Evolutionary conservation across 129 eudicot genomes (phyloP).

Genomic region (Ambrosia trifida): DNA sequence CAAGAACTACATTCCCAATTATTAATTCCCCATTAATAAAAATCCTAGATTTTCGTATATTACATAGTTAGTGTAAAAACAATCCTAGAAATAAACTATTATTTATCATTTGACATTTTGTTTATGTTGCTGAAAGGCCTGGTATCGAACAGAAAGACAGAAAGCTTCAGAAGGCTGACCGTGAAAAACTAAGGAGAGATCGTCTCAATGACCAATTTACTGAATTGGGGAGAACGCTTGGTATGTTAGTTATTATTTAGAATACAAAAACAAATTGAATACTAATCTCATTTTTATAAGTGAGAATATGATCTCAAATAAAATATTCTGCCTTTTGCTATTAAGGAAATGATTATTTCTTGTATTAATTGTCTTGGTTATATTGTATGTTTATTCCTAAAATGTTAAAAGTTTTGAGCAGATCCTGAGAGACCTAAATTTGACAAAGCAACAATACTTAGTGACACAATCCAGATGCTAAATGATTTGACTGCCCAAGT

Average conservation of each 20-base stretch:
- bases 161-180: conserved; percentile 93
- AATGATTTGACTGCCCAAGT: conserved; percentile 85
- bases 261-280: not conserved
- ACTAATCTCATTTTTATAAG: conserved; percentile 5
- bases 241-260: conserved; percentile 38
- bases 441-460: conserved; percentile 90
- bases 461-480: conserved; percentile 81
- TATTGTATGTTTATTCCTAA: conserved; percentile 18
- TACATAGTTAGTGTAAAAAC: not conserved
- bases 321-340: not conserved
- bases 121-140: conserved; percentile 42
- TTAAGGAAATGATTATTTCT: not conserved
- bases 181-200: conserved; percentile 87
- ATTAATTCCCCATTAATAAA: not conserved
- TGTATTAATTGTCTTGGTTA: conserved; percentile 9
- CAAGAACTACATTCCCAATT: not conserved
- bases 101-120: conserved; percentile 10
- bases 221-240: conserved; percentile 83
- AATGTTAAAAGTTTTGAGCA: conserved; percentile 36
- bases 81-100: not conserved
- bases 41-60: not conserved
- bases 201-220: conserved; percentile 87
- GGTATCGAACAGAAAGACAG: conserved; percentile 70
- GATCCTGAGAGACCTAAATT: conserved; percentile 95
- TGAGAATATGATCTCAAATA: conserved; percentile 14